These are phyloP conservation scores for Insectozyma bohioensis DNA, from an alignment of 1,139 yeast genomes.

Conservation along the genomic window DNA sequence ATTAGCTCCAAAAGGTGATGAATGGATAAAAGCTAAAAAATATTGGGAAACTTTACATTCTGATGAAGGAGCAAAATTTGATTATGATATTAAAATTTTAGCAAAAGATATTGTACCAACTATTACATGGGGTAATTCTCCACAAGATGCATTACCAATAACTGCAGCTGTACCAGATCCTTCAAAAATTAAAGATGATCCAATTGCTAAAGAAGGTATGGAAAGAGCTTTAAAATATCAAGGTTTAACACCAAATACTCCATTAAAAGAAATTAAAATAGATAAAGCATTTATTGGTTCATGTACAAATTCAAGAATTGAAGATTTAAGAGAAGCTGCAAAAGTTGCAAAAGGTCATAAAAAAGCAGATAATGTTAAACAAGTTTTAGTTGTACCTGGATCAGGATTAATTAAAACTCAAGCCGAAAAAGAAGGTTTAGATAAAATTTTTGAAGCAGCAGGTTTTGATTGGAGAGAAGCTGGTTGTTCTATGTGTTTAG, in stretches of 20 bases:
- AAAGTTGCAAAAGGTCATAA: constrained; percentile 87
- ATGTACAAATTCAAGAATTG: constrained; percentile 96
- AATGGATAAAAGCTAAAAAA: constrained; percentile 90
- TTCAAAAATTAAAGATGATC: constrained; percentile 56
- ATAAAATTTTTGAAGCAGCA: constrained; percentile 85
- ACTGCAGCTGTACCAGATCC: constrained; percentile 92
- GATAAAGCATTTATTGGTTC: constrained; percentile 98
- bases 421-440: constrained; percentile 94
- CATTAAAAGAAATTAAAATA: constrained; percentile 65
- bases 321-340: constrained; percentile 95
- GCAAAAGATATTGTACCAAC: constrained; percentile 91
- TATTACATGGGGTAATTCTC: constrained; percentile 99
- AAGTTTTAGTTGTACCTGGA: constrained; percentile 94
- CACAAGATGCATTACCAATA: constrained; percentile 96
- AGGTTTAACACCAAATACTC: constrained; percentile 85
- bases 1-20: constrained; percentile 86
- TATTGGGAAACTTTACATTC: constrained; percentile 90
- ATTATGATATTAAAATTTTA: constrained; percentile 74
- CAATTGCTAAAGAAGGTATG: constrained; percentile 79
- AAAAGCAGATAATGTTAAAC: constrained; percentile 76
- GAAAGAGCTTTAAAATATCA: constrained; percentile 88
- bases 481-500: constrained; percentile 98
- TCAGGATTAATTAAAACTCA: constrained; percentile 90
- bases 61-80: constrained; percentile 88
- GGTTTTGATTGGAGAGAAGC: constrained; percentile 99